Percentiles rank a stretch among this genome's conserved stretches.
Evolutionary conservation across 1,139 yeast species (phyloP).

Genomic region (Taiozyma sp.): DNA sequence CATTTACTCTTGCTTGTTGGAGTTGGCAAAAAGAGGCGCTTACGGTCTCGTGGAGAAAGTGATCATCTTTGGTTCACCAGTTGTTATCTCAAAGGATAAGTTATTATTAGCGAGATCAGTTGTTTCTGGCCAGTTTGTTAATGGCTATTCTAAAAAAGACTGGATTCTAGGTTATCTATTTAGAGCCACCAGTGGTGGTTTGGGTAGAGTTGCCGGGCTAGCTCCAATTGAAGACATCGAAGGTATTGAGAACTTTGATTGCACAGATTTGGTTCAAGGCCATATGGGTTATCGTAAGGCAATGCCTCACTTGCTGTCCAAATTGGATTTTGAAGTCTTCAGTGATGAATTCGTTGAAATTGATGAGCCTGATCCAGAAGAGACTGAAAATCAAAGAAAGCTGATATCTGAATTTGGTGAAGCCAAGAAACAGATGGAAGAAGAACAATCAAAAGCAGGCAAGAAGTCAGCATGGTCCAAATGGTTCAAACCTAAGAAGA

Average conservation of each 20-base stretch:
- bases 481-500: constrained; percentile 74
- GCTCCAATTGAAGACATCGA: constrained; percentile 63
- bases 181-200: constrained; percentile 94
- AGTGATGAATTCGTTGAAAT: constrained; percentile 93
- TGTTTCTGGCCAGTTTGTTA: constrained; percentile 86
- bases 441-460: constrained; percentile 31
- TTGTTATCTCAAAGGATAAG: constrained; percentile 76
- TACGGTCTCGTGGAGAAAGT: constrained; percentile 90
- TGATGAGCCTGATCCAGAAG: constrained; percentile 93
- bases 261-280: constrained; percentile 84
- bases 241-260: constrained; percentile 80
- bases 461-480: constrained; percentile 45
- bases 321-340: constrained; percentile 74
- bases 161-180: constrained; percentile 96
- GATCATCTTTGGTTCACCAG: constrained; percentile 83
- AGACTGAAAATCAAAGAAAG: constrained; percentile 74
- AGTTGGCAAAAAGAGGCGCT: constrained; percentile 82
- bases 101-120: constrained; percentile 77
- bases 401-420: constrained; percentile 81
- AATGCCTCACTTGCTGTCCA: constrained; percentile 73
- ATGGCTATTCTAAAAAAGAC: constrained; percentile 88
- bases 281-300: constrained; percentile 96
- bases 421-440: constrained; percentile 60
- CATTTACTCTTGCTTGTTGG: constrained; percentile 84
- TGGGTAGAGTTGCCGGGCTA: constrained; percentile 85